A percentile compares a stretch with the other conserved stretches of the same genome.
phyloP scores from a whole-genome alignment of 2,329 filamentous ascomycete species.

The Dactylellina cionopaga region DNA sequence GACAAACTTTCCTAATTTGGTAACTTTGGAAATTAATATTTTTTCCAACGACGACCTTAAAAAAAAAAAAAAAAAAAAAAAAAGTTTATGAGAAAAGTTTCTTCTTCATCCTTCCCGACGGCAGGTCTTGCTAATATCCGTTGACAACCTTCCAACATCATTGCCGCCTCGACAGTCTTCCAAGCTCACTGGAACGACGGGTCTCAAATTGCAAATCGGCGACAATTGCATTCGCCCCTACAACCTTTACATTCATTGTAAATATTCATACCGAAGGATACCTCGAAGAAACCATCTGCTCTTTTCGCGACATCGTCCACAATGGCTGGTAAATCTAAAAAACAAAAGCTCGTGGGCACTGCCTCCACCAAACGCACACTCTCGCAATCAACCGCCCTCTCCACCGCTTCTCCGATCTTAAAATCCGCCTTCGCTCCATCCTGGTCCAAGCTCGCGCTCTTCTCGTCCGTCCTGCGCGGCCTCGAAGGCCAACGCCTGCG shows the following conservation, averaged over 20 bases:
- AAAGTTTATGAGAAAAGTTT: conserved; percentile 49
- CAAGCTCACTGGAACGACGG: conserved; percentile 28
- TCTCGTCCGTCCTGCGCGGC: conserved; percentile 67
- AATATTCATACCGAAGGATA: conserved; percentile 7
- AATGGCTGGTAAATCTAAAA: conserved; percentile 53
- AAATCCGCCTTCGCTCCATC: conserved; percentile 66
- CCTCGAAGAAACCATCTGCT: not conserved
- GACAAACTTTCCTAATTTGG: conserved; percentile 35
- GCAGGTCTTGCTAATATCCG: conserved; percentile 8
- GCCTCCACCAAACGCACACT: conserved; percentile 31
- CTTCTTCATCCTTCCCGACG: conserved; percentile 38
- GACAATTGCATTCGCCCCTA: not conserved
- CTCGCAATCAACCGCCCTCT: conserved; percentile 38
- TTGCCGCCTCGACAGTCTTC: conserved; percentile 34
- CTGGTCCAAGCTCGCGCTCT: conserved; percentile 65
- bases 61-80: conserved; percentile 24
- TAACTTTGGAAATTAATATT: conserved; percentile 4
- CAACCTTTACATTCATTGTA: no score
- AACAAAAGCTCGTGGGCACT: conserved; percentile 37
- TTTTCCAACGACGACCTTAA: conserved; percentile 26
- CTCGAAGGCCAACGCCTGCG: conserved; percentile 66
- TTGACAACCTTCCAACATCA: not conserved
- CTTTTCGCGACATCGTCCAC: conserved; percentile 3
- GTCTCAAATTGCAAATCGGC: not conserved
- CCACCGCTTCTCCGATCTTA: conserved; percentile 62